Evolutionary conservation across 148 eudicot species (phyloP).

Genomic region (Pouteria glomerata): DNA sequence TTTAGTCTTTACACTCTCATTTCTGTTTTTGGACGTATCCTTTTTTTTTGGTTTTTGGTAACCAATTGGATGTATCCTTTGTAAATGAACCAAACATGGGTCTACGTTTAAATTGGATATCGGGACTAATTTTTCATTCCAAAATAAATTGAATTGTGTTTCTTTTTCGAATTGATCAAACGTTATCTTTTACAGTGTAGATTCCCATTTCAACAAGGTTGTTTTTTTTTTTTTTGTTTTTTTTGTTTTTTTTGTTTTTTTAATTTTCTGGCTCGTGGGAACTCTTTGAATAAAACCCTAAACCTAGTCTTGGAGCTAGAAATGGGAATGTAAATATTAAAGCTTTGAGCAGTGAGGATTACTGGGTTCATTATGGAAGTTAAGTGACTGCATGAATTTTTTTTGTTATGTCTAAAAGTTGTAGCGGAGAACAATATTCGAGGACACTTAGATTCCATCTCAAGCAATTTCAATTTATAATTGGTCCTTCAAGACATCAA

Average conservation of each 20-base stretch:
- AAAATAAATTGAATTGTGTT: not conserved
- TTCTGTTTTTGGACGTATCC: too few species aligned
- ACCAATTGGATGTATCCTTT: too few species aligned
- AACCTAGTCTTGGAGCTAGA: too few species aligned
- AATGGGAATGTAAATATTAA: not conserved
- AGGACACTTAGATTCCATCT: too few species aligned
- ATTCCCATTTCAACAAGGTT: not conserved
- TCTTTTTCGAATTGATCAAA: not conserved
- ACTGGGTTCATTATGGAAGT: not conserved
- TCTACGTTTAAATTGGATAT: not conserved
- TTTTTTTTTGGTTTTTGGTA: too few species aligned
- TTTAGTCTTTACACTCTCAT: too few species aligned
- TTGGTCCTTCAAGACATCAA: not conserved
- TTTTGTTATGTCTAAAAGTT: too few species aligned
- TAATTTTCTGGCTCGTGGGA: too few species aligned
- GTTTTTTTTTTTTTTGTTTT: not conserved
- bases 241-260: too few species aligned
- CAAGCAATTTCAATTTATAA: not conserved
- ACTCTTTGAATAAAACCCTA: not conserved
- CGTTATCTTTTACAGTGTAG: not conserved
- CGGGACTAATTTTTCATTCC: not conserved
- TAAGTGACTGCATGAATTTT: too few species aligned
- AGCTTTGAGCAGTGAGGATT: not conserved
- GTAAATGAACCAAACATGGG: not conserved
- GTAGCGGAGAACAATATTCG: too few species aligned